Conservation (phyloP, 2,329 filamentous ascomycete species). For the Fusarium abutilonis region DNA sequence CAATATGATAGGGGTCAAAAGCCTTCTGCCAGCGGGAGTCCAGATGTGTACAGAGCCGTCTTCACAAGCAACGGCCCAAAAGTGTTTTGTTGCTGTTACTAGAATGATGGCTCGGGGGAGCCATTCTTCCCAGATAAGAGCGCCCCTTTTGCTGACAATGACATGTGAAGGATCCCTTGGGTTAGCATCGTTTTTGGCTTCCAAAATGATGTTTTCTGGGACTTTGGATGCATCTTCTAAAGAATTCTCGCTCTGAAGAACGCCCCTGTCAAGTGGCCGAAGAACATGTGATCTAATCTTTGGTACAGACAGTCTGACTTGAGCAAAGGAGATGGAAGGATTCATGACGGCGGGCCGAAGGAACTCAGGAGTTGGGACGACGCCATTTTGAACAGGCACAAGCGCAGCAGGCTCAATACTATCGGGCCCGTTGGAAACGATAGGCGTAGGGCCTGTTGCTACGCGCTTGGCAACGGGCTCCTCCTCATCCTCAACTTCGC, state of each 20-base stretch:
- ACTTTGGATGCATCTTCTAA: conserved; percentile 70
- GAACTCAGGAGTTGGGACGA: conserved; percentile 80
- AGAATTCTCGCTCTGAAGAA: conserved; percentile 62
- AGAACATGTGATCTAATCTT: conserved; percentile 85
- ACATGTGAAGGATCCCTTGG: conserved; percentile 85
- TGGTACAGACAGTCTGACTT: conserved; percentile 86
- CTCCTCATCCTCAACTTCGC: conserved; percentile 81
- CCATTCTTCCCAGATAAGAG: conserved; percentile 92
- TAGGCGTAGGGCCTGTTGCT: conserved; percentile 74
- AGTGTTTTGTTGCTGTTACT: conserved; percentile 86
- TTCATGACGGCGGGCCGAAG: conserved; percentile 88
- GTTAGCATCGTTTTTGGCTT: conserved; percentile 84
- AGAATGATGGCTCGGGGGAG: conserved; percentile 87
- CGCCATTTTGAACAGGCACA: conserved; percentile 66
- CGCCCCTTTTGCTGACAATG: conserved; percentile 81
- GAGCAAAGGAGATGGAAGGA: conserved; percentile 81
- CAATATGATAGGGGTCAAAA: conserved; percentile 84
- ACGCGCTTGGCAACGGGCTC: conserved; percentile 62
- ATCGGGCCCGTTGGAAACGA: conserved; percentile 79
- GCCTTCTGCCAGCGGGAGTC: conserved; percentile 88
- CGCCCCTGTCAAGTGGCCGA: conserved; percentile 77
- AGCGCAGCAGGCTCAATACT: conserved; percentile 81
- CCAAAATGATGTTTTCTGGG: conserved; percentile 79
- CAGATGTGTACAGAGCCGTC: conserved; percentile 91
- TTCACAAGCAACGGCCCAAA: conserved; percentile 94